Evolutionary conservation across 2,329 filamentous ascomycete genomes (phyloP).

Genomic region (Clarireedia monteithiana): DNA sequence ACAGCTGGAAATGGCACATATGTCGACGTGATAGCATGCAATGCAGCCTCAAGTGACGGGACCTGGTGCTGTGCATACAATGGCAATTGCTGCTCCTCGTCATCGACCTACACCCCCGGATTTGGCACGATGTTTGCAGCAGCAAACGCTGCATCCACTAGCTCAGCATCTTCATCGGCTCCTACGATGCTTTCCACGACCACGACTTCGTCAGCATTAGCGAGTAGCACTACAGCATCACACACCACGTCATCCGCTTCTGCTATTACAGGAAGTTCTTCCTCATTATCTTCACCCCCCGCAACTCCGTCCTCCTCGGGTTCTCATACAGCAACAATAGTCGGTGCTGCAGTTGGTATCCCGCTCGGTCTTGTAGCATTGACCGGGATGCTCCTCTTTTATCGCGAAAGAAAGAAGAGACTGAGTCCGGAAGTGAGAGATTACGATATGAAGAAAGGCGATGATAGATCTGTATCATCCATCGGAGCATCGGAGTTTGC

Average conservation of each 20-base stretch:
- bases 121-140: slow-evolving; percentile 15
- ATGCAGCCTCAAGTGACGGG: slow-evolving; percentile 6
- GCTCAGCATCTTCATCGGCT: not conserved
- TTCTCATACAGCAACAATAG: slow-evolving; percentile 5
- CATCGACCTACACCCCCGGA: slow-evolving; percentile 3
- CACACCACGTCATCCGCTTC: not conserved
- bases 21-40: slow-evolving; percentile 13
- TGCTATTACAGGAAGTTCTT: not conserved
- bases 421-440: slow-evolving; percentile 21
- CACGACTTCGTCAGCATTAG: not conserved
- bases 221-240: not conserved
- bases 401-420: slow-evolving; percentile 7
- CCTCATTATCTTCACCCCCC: not conserved
- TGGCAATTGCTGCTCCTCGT: slow-evolving; percentile 9
- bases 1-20: slow-evolving; percentile 10
- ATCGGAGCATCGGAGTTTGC: no score
- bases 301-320: not conserved
- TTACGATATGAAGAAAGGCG: no score
- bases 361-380: slow-evolving; percentile 5
- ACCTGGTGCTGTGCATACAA: slow-evolving; percentile 19
- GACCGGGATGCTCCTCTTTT: slow-evolving; percentile 4
- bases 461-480: no score
- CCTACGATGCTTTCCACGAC: not conserved
- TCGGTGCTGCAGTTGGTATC: slow-evolving; percentile 12
- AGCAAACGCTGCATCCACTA: not conserved